These are phyloP conservation scores for Alloascoidea africana DNA, from an alignment of 805 yeast genomes.

Conservation along the genomic window DNA sequence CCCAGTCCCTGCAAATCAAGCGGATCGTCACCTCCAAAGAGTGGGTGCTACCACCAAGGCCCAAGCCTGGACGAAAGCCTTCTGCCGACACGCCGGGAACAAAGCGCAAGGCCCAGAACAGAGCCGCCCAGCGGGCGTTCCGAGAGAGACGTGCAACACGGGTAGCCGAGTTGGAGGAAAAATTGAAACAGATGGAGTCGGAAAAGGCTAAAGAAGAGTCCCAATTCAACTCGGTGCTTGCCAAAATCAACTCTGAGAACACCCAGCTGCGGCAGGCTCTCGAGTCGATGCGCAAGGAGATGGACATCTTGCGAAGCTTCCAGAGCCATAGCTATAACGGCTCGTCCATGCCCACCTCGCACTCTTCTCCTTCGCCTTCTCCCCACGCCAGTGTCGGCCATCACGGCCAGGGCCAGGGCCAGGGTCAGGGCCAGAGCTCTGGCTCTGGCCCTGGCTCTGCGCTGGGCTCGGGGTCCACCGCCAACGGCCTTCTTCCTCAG, in stretches of 20 bases:
- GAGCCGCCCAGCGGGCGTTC: conserved; percentile 91
- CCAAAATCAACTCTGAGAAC: conserved; percentile 19
- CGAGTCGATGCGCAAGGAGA: conserved; percentile 4
- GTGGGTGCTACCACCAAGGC: conserved; percentile 80
- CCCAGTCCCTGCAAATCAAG: too few species aligned
- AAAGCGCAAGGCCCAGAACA: conserved; percentile 77
- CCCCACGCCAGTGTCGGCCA: too few species aligned
- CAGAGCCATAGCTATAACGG: neutral
- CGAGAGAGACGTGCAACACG: conserved; percentile 76
- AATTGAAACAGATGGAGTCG: conserved; percentile 49
- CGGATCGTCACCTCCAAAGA: conserved; percentile 42
- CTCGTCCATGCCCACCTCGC: too few species aligned
- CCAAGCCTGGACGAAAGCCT: conserved; percentile 57
- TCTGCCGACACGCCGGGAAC: conserved; percentile 69
- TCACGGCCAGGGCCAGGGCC: neutral
- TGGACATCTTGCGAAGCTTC: neutral
- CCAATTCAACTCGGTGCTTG: conserved; percentile 7
- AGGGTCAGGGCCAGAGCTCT: neutral
- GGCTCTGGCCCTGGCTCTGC: conserved; percentile 5
- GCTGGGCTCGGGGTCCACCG: conserved; percentile 2
- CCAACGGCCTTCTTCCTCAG: conserved; percentile 3
- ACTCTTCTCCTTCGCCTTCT: too few species aligned
- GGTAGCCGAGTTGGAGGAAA: conserved; percentile 63
- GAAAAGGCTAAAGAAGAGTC: conserved; percentile 33
- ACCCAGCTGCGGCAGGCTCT: conserved; percentile 17